Base-by-base conservation (phyloP, 495 filamentous ascomycete species). In the Podospora australis region DNA sequence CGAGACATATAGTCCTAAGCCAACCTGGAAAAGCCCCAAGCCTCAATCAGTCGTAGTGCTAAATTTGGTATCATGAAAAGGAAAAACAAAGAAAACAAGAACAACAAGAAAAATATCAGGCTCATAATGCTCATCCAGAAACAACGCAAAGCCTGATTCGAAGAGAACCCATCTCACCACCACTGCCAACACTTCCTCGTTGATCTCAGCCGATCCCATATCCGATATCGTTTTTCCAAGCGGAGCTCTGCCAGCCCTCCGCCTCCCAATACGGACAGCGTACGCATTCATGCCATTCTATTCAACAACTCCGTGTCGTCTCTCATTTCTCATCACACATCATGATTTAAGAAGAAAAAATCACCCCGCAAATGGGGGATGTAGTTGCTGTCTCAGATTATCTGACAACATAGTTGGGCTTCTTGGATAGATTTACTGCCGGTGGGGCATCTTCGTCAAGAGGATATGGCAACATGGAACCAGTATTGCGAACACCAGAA, bases 361-460 rank as follows among this genome's bases (percentile, higher is more conserved):
- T n/a, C n/a, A n/a, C n/a, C n/a, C n/a, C n/a, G n/a, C n/a, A n/a
- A n/a, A n/a, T n/a, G n/a, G 19, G 13, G 26, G 17, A 22, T 39
- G 19, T 13, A 11, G 6, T 13, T 14, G 11, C 16, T 32, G 9
- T 16, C 20, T 7, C 29, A 1, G 9, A 39, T 61, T 67, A 81
- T 52, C 78, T 70, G 43, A 74, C 69, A 50, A 75, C 74, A 57
- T 83, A 90, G 51, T 87, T 83, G 7, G 90, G 90, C 65, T 96
- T 96, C 59, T 83, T 81, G 46, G 85, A 82, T 72, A 84, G 80
- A 54, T 95, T 91, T 4, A 94, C 88, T 10, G 73, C 66, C 1
- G 90, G 90, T 1, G 89, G 88, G 10, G 83, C 84, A n/a, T 85
- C 87, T 48, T 94, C 87, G 46, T 81, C 77, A 35, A 82, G 69